Conservation (phyloP, 306 rosid genomes). For the Quercus cerris region DNA sequence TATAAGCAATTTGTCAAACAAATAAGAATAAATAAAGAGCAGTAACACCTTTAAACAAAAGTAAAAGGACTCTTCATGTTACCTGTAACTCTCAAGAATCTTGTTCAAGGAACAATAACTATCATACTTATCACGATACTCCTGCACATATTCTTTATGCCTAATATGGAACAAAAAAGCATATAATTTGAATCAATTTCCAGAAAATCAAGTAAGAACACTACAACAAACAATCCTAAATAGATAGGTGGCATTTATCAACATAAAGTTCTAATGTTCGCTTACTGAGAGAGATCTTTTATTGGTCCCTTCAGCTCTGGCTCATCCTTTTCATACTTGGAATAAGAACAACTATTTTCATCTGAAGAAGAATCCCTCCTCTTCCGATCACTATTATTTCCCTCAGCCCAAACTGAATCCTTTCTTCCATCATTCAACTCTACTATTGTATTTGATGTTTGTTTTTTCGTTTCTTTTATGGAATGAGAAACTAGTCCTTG, state of each 20-base stretch:
- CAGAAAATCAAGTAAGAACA: slow-evolving; percentile 23
- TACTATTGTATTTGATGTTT: slow-evolving; percentile 40
- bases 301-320: slow-evolving; percentile 89
- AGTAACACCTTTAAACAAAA: background rate
- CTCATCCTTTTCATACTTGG: slow-evolving; percentile 85
- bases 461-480: slow-evolving; percentile 57
- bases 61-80: slow-evolving; percentile 8
- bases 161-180: slow-evolving; percentile 37
- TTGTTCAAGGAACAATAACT: slow-evolving; percentile 82
- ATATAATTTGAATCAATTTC: slow-evolving; percentile 20
- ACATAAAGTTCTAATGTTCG: slow-evolving; percentile 13
- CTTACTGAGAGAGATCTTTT: slow-evolving; percentile 78
- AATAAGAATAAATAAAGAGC: slow-evolving; percentile 4
- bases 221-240: slow-evolving; percentile 3
- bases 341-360: slow-evolving; percentile 94
- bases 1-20: slow-evolving; percentile 13
- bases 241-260: slow-evolving; percentile 6
- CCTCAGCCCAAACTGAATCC: slow-evolving; percentile 59
- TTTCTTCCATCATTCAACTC: slow-evolving; percentile 60
- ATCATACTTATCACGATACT: slow-evolving; percentile 80
- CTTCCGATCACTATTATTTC: slow-evolving; percentile 65
- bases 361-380: slow-evolving; percentile 96
- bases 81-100: slow-evolving; percentile 80
- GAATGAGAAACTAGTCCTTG: slow-evolving; percentile 44
- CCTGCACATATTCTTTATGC: slow-evolving; percentile 85